phyloP scores from a whole-genome alignment of 2,329 filamentous ascomycete species.

The Neopestalotiopsis clavispora region DNA sequence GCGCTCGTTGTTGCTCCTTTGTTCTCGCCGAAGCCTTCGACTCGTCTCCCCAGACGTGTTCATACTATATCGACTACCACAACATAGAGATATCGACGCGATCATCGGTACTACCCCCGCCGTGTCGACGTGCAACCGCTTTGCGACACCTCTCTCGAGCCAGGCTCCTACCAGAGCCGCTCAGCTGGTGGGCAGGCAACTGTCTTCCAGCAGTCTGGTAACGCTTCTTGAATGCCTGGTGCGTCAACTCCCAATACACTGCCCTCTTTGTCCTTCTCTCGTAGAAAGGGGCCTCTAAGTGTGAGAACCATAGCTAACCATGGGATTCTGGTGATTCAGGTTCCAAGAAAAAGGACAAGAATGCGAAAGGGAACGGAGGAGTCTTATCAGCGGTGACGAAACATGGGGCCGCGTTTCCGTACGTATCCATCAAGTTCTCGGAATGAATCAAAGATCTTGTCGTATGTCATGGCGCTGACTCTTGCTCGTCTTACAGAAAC shows the following conservation, averaged over 20 bases:
- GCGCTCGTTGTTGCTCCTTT: conserved; percentile 9
- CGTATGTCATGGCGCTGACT: conserved; percentile 18
- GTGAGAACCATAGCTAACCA: conserved; percentile 36
- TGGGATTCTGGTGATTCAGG: conserved; percentile 32
- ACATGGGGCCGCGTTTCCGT: conserved; percentile 39
- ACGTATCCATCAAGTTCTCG: conserved; percentile 26
- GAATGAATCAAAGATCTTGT: conserved; percentile 9
- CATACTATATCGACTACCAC: neutral
- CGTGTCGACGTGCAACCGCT: neutral
- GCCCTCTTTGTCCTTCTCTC: conserved; percentile 32
- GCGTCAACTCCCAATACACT: conserved; percentile 38
- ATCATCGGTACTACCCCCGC: neutral
- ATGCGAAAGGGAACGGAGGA: conserved; percentile 40
- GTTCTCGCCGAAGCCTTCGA: neutral
- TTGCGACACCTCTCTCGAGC: conserved; percentile 10
- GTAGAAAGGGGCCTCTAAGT: conserved; percentile 32
- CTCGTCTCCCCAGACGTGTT: neutral
- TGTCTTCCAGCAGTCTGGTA: conserved; percentile 33
- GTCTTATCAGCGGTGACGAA: conserved; percentile 41
- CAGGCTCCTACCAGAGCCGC: conserved; percentile 30
- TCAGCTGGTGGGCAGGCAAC: conserved; percentile 40
- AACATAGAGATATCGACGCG: neutral
- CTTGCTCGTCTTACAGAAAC: conserved; percentile 20
- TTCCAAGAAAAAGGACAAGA: conserved; percentile 41
- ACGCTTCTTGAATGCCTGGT: conserved; percentile 40